Evolutionary conservation across 2,329 filamentous ascomycete species (phyloP), one percentile per base, ranked within the genome.

Genomic region (Lecanosticta acicola): DNA sequence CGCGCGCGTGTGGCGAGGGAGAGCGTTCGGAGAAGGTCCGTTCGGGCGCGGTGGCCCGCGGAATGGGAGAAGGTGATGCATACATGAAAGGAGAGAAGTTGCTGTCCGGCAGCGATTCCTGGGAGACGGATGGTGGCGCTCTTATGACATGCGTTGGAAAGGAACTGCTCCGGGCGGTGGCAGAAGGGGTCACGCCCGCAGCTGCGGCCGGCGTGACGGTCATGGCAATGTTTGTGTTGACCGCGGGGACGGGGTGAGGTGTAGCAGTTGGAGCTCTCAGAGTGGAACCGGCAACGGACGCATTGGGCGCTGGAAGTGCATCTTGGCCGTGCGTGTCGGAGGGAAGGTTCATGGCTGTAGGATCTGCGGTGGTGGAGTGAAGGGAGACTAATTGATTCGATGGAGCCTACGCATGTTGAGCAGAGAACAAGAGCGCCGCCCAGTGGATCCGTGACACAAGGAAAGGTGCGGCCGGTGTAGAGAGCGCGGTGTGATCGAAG

Each of bases 1-100:
- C 59, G 24, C 64, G 64, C 10, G 69, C 48, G 35, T 61, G 64
- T 24, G 71, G 68, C 60, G 80, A 82, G 4, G 79, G 75, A 56
- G 61, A 78, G 77, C 54, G 72, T 35, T 63, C 74, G 43, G 75
- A 71, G 51, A 70, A 50, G 5, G 55, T 34, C 17, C 53, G 50
- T n/a, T 62, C 58, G 11, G 57, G 50, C 51, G 53, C 50, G 9
- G 57, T 56, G 34, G 57, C 48, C 4, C 51, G 48, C 16, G 56
- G 46, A 14, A 55, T 40, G 8, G 48, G 45, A n/a, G 53, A 56
- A 3, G 58, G 53, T 11, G 57, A 57, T 5, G 54, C 33, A 39
- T 56, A 59, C 4, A 44, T 41, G 24, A 56, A 55, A 7, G 58
- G 56, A 16, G 59, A 61, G 18, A 54, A 43, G 33, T 43, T 53